Conservation (phyloP, 2,329 filamentous ascomycete genomes). For the Chlorencoelia australis region DNA sequence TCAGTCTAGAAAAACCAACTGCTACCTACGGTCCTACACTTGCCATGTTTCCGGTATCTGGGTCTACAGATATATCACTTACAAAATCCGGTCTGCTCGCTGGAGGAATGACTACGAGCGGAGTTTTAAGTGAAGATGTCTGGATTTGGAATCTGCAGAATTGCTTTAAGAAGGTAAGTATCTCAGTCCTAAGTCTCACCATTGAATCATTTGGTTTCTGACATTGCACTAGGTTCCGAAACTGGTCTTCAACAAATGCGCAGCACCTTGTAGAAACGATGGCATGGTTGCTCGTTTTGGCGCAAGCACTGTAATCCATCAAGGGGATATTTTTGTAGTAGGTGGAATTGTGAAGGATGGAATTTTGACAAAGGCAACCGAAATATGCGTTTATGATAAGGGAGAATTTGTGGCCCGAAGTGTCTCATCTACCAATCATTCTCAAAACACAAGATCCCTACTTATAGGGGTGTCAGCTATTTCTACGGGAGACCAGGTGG, state of each 20-base stretch:
- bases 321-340: conserved; percentile 28
- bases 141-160: conserved; percentile 52
- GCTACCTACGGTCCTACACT: conserved; percentile 20
- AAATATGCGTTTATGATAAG: conserved; percentile 32
- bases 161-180: conserved; percentile 13
- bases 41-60: conserved; percentile 7
- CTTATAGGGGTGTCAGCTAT: conserved; percentile 58
- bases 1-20: conserved; percentile 5
- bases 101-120: conserved; percentile 61
- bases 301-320: conserved; percentile 28
- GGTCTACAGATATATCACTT: conserved; percentile 20
- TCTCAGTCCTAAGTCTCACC: too few relatives aligned
- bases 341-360: conserved; percentile 35
- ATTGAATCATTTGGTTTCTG: too few relatives aligned
- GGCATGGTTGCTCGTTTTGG: conserved; percentile 32
- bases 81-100: conserved; percentile 51
- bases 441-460: conserved; percentile 45
- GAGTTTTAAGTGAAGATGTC: conserved; percentile 49
- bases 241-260: too few relatives aligned
- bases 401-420: background rate
- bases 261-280: background rate
- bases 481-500: conserved; percentile 36
- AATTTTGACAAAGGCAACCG: conserved; percentile 37
- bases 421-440: background rate
- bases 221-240: too few relatives aligned